Conservation (phyloP, 2,329 filamentous ascomycete species). For the Talaromyces sp. region DNA sequence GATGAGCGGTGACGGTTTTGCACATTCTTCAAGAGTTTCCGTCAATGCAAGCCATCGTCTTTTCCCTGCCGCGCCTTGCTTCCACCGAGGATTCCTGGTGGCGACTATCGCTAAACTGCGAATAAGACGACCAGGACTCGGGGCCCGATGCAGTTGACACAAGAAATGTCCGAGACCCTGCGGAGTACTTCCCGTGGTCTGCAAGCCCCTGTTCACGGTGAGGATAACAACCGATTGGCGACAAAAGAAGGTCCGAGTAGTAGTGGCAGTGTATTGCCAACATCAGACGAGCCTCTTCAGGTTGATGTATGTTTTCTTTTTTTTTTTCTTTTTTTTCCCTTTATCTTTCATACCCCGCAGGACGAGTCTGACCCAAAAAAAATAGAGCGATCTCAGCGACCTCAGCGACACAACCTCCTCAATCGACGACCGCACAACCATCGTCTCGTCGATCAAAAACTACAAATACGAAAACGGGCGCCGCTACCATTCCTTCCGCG, state of each 20-base stretch:
- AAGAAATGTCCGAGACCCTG: background rate
- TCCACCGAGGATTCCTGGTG: background rate
- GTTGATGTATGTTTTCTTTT: slow-evolving; percentile 2
- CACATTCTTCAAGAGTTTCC: background rate
- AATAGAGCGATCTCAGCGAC: slow-evolving; percentile 6
- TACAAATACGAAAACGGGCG: slow-evolving; percentile 27
- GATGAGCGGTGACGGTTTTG: background rate
- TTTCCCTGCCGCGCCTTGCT: background rate
- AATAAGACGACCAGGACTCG: background rate
- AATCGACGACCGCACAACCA: slow-evolving; percentile 12
- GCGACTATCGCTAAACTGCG: background rate
- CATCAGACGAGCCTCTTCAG: slow-evolving; percentile 1
- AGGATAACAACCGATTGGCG: background rate
- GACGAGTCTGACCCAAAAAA: background rate
- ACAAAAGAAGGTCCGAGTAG: background rate
- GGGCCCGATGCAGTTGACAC: background rate
- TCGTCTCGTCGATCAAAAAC: slow-evolving; percentile 12
- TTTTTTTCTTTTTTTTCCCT: background rate
- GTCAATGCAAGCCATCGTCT: background rate
- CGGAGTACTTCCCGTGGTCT: background rate
- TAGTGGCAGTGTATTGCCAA: background rate
- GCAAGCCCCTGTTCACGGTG: background rate
- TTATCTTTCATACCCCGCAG: background rate
- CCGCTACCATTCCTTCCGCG: slow-evolving; percentile 27
- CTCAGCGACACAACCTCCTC: slow-evolving; percentile 3